Conservation (phyloP, 2,329 filamentous ascomycete genomes). For the Neoscytalidium dimidiatum region DNA sequence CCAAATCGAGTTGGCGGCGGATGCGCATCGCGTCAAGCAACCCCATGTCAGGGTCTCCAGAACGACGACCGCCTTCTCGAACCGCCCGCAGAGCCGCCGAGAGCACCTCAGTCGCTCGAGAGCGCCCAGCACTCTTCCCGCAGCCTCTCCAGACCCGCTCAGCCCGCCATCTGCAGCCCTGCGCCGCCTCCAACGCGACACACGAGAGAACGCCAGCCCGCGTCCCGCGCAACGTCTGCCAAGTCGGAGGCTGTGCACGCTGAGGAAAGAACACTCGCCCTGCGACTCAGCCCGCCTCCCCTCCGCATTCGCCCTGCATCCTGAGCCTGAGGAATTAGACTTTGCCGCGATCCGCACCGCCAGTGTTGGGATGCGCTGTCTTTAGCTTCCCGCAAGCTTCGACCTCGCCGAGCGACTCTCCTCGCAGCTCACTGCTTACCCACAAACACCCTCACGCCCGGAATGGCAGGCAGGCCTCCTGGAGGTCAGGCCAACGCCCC, state of each 20-base stretch:
- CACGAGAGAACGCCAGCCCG: conserved; percentile 2
- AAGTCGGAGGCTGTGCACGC: conserved; percentile 18
- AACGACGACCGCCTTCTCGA: conserved; percentile 9
- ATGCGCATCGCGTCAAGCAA: conserved; percentile 4
- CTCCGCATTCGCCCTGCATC: conserved; percentile 5
- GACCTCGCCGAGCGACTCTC: conserved; percentile 1
- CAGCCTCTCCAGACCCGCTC: background rate
- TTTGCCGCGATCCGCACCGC: background rate
- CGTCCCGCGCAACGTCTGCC: conserved; percentile 17
- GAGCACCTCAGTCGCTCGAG: background rate
- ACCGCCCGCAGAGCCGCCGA: conserved; percentile 12
- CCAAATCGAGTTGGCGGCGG: conserved; percentile 17
- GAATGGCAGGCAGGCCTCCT: conserved; percentile 58
- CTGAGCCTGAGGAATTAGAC: background rate
- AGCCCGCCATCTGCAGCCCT: conserved; percentile 1
- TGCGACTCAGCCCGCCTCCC: conserved; percentile 8
- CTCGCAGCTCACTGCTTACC: conserved; percentile 5
- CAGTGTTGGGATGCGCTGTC: conserved; percentile 13
- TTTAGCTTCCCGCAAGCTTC: conserved; percentile 16
- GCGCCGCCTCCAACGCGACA: background rate
- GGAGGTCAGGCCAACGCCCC: conserved; percentile 49
- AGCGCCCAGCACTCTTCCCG: background rate
- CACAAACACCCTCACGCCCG: conserved; percentile 26
- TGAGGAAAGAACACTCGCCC: conserved; percentile 1
- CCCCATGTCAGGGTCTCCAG: conserved; percentile 14